These are phyloP conservation scores for Trametes maxima DNA, from an alignment of 768 basidiomycete species.

Conservation along the genomic window DNA sequence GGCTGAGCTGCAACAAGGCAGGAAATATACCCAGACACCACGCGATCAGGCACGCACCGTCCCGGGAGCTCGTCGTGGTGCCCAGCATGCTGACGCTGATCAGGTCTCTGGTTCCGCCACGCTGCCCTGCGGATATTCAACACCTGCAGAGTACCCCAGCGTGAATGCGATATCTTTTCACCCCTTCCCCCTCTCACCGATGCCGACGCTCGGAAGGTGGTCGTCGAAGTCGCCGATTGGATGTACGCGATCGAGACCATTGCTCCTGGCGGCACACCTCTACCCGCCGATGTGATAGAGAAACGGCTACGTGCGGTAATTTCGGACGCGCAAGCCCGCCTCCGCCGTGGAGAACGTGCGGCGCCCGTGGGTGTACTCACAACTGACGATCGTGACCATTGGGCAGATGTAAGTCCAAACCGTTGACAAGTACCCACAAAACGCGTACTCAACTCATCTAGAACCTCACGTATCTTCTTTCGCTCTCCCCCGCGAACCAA, in stretches of 20 bases:
- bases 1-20: conserved; percentile 47
- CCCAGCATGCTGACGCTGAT: neutral
- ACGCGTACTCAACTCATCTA: conserved; percentile 32
- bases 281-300: conserved; percentile 48
- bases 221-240: conserved; percentile 77
- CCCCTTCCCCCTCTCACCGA: conserved; percentile 46
- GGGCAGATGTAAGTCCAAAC: conserved; percentile 65
- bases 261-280: conserved; percentile 36
- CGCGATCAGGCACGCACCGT: conserved; percentile 60
- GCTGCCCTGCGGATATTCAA: conserved; percentile 70
- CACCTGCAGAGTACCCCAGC: conserved; percentile 71
- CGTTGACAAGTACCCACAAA: too few relatives aligned
- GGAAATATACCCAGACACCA: conserved; percentile 69
- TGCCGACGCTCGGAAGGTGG: conserved; percentile 56
- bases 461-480: conserved; percentile 73
- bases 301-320: conserved; percentile 46
- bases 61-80: neutral
- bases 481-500: conserved; percentile 66
- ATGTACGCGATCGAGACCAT: conserved; percentile 77
- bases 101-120: conserved; percentile 61
- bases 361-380: conserved; percentile 71
- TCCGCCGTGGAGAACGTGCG: conserved; percentile 55
- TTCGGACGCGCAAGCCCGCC: conserved; percentile 58
- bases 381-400: conserved; percentile 78
- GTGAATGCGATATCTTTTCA: conserved; percentile 64